phyloP scores from a whole-genome alignment of 495 filamentous ascomycete species.

The Neurospora africana region DNA sequence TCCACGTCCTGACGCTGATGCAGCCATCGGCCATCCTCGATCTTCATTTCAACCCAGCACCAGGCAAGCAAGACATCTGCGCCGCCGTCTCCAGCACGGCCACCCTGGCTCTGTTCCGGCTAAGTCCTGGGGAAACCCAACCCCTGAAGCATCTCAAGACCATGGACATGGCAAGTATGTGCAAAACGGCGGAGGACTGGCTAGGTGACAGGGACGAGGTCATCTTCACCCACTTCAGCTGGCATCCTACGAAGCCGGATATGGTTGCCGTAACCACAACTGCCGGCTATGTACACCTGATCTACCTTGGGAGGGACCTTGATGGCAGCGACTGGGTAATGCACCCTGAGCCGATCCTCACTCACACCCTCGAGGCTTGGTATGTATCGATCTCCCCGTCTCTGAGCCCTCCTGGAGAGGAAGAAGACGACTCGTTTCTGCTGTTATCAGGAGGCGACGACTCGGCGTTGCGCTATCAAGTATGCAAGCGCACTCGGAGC shows the following conservation, averaged over 20 bases:
- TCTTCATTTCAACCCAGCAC: conserved; percentile 62
- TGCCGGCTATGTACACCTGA: conserved; percentile 47
- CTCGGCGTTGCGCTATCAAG: conserved; percentile 30
- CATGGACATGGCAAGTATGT: conserved; percentile 16
- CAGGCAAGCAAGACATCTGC: conserved; percentile 38
- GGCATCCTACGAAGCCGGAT: conserved; percentile 44
- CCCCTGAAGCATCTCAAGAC: conserved; percentile 24
- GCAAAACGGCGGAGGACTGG: conserved; percentile 3
- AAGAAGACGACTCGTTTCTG: conserved; percentile 6
- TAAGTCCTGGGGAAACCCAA: conserved; percentile 11
- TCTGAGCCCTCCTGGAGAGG: not conserved
- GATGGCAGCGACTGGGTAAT: conserved; percentile 14
- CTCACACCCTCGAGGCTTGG: conserved; percentile 56
- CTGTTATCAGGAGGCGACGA: conserved; percentile 67
- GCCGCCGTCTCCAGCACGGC: conserved; percentile 68
- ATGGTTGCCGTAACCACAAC: conserved; percentile 59
- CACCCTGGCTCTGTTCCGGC: conserved; percentile 52
- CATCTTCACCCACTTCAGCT: conserved; percentile 61
- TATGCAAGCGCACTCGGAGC: conserved; percentile 5
- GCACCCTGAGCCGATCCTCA: conserved; percentile 21
- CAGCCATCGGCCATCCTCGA: conserved; percentile 71
- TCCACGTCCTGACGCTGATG: conserved; percentile 36
- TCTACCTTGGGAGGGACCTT: conserved; percentile 17
- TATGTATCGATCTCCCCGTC: conserved; percentile 42
- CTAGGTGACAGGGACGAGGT: conserved; percentile 23